phyloP scores from a whole-genome alignment of 2,329 filamentous ascomycete species.

The Trichoderma koningii region DNA sequence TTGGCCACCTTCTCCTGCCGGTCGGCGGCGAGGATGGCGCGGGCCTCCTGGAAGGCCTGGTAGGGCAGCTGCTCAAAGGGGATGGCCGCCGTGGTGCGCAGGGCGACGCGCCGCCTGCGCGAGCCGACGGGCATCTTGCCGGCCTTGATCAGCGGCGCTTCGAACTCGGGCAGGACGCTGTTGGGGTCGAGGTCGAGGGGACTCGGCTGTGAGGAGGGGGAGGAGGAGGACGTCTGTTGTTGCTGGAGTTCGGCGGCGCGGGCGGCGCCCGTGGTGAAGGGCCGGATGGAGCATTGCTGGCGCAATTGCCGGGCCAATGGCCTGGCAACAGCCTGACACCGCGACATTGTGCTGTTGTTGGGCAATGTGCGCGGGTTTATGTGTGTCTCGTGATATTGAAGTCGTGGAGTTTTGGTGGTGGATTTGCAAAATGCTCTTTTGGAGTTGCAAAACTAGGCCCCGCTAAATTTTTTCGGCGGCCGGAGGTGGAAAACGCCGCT shows the following conservation, averaged over 20 bases:
- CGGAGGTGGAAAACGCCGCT: slow-evolving; percentile 27
- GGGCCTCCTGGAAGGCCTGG: slow-evolving; percentile 96
- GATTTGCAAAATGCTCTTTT: slow-evolving; percentile 34
- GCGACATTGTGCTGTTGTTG: slow-evolving; percentile 51
- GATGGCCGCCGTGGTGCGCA: slow-evolving; percentile 65
- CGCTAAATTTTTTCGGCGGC: slow-evolving; percentile 36
- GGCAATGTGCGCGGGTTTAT: not conserved
- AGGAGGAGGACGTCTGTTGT: slow-evolving; percentile 24
- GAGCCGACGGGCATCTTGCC: slow-evolving; percentile 78
- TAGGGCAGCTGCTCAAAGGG: slow-evolving; percentile 95
- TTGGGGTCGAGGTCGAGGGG: slow-evolving; percentile 62
- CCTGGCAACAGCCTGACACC: slow-evolving; percentile 60
- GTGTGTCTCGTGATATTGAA: not conserved
- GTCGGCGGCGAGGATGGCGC: slow-evolving; percentile 78
- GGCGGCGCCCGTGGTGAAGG: slow-evolving; percentile 41
- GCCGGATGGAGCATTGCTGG: slow-evolving; percentile 42
- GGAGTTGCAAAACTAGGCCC: slow-evolving; percentile 30
- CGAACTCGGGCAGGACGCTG: slow-evolving; percentile 59
- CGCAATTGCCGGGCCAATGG: slow-evolving; percentile 58
- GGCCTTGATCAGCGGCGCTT: slow-evolving; percentile 68
- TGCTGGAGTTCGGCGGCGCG: slow-evolving; percentile 36
- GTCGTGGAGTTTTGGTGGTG: slow-evolving; percentile 20
- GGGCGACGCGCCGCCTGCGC: slow-evolving; percentile 74
- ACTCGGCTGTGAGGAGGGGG: slow-evolving; percentile 33
- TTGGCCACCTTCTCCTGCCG: slow-evolving; percentile 75